Evolutionary conservation across 192 early-diverging fungal genomes (phyloP), one percentile per base, ranked within the genome.

Genomic region (Coemansia erecta): DNA sequence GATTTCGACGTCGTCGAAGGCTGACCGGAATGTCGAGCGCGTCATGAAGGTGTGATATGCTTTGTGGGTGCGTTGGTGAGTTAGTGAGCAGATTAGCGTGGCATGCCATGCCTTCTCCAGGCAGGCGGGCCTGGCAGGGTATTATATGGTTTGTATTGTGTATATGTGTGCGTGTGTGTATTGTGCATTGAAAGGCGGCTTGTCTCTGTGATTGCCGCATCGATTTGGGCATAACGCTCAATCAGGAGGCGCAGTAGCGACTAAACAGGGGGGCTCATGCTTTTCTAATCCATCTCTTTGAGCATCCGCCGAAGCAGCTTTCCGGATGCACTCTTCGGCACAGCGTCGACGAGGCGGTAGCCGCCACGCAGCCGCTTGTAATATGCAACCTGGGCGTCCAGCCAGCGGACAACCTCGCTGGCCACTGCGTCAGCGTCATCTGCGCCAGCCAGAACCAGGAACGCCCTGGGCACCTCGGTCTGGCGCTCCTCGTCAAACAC

Each of bases 401-500:
- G 13, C 73, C 73, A 76, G 14, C 53, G 40, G 13, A 66, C 58
- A 13, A 76, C 28, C 19, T 47, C 13, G 3, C 18, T 44, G 41
- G 56, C 41, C 11, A 80, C 42, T 13, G 51, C 18, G 18, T 9
- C 21, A 26, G 22, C 28, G 11, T 41, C 19, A 4, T 8, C 8
- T 8, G 39, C 3, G 13, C 6, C 0, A 23, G 40, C 42, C 1
- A 77, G 58, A 35, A 77, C 73, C 9, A 77, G 13, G 19, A 56
- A 70, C 1, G 68, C 73, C 17, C 49, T 49, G 6, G 73, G 73
- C 15, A 77, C 56, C n/a, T 77, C 73, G 11, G 85, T 90, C 6
- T 77, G 78, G 22, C 85, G 79, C 23, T 65, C 53, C 22, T 72
- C 72, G 47, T 84, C 83, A 45, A 82, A 85, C 0, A 81, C 60